Evolutionary conservation across 2,329 filamentous ascomycete genomes (phyloP).

Genomic region (Ascochyta lentis): DNA sequence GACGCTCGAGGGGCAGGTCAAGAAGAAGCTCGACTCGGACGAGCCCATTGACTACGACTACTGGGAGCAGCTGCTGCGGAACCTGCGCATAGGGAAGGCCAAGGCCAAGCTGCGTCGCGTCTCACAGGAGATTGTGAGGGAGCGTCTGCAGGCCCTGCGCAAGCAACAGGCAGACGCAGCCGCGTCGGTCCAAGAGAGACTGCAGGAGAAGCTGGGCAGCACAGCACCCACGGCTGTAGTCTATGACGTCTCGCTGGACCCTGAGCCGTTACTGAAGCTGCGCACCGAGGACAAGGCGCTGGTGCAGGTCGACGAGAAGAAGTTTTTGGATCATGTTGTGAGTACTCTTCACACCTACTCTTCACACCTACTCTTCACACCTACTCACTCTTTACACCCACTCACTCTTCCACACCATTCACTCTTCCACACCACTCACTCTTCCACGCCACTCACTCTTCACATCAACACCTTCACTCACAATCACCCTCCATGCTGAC

Average conservation of each 20-base stretch:
- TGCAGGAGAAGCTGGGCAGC: constrained; percentile 55
- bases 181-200: constrained; percentile 59
- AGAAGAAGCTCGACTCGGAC: constrained; percentile 81
- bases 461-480: no score
- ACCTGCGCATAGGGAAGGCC: constrained; percentile 88
- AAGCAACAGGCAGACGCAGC: constrained; percentile 74
- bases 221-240: constrained; percentile 18
- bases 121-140: constrained; percentile 75
- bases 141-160: constrained; percentile 70
- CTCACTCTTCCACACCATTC: no score
- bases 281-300: constrained; percentile 68
- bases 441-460: no score
- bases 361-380: no score
- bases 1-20: constrained; percentile 84
- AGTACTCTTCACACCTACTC: constrained; percentile 27
- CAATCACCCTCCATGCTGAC: no score
- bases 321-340: constrained; percentile 64
- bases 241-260: constrained; percentile 61
- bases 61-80: constrained; percentile 91
- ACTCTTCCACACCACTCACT: no score
- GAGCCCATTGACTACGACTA: constrained; percentile 96
- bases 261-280: constrained; percentile 70
- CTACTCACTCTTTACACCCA: no score
- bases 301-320: constrained; percentile 63
- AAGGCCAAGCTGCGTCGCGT: constrained; percentile 82